A percentile compares a stretch with the other conserved stretches of the same genome.
Evolutionary conservation across 306 rosid genomes (phyloP).

Genomic region (Pyrus bretschneideri): DNA sequence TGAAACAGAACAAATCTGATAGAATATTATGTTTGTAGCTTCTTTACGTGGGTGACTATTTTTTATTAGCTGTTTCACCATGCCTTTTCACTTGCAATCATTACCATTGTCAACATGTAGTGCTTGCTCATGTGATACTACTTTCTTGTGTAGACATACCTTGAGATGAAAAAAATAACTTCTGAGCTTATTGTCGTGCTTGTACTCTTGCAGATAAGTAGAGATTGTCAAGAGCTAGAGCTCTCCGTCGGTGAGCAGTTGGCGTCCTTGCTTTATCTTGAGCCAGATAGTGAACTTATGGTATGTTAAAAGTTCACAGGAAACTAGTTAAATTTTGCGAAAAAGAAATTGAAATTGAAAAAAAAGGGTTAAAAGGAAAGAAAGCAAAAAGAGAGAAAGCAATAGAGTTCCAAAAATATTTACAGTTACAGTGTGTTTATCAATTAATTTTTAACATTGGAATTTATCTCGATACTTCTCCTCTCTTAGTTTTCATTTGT

Average conservation of each 20-base stretch:
- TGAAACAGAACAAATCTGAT: background rate
- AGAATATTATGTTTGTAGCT: background rate
- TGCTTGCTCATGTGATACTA: background rate
- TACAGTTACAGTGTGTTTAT: background rate
- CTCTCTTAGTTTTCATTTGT: background rate
- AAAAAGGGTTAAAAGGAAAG: background rate
- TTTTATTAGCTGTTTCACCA: background rate
- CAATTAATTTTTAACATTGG: background rate
- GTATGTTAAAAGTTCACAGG: slow-evolving; percentile 34
- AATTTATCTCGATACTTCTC: no score
- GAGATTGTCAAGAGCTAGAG: slow-evolving; percentile 99
- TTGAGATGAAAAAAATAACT: background rate
- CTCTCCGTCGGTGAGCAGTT: slow-evolving; percentile 90
- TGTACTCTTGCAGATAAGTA: slow-evolving; percentile 76
- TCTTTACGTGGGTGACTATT: background rate
- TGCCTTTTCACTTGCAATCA: background rate
- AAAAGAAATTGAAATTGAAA: background rate
- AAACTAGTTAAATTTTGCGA: background rate
- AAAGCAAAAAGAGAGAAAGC: background rate
- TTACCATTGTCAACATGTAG: background rate
- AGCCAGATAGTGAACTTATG: slow-evolving; percentile 99
- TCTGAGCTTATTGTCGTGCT: slow-evolving; percentile 9
- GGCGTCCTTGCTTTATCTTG: slow-evolving; percentile 92
- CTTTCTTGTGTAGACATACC: background rate
- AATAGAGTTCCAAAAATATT: background rate